Conservation (phyloP, 2,329 filamentous ascomycete genomes). For the Thelonectria olida region DNA sequence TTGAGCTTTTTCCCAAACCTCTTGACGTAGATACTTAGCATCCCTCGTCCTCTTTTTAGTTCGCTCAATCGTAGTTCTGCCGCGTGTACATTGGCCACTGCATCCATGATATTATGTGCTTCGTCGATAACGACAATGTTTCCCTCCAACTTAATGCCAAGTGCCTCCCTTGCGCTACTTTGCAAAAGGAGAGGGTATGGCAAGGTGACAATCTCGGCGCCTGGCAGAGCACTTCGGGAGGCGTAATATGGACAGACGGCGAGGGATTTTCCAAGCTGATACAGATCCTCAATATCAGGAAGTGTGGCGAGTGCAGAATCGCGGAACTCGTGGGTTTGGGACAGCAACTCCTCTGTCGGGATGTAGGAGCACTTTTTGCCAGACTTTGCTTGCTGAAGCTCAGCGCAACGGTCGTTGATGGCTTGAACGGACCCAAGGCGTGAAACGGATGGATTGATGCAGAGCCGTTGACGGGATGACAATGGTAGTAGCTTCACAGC, state of each 20-base stretch:
- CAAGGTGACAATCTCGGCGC: slow-evolving; percentile 89
- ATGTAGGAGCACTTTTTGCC: slow-evolving; percentile 76
- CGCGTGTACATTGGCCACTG: slow-evolving; percentile 87
- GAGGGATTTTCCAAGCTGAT: slow-evolving; percentile 78
- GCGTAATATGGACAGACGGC: slow-evolving; percentile 96
- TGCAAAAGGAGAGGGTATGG: slow-evolving; percentile 93
- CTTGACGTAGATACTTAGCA: slow-evolving; percentile 84
- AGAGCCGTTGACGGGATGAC: slow-evolving; percentile 86
- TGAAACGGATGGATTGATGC: slow-evolving; percentile 86
- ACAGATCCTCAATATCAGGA: slow-evolving; percentile 93
- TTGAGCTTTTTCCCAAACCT: slow-evolving; percentile 90
- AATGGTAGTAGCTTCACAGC: slow-evolving; percentile 82
- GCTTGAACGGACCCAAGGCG: slow-evolving; percentile 76
- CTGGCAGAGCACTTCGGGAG: slow-evolving; percentile 83
- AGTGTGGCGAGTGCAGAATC: slow-evolving; percentile 86
- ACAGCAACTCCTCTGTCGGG: slow-evolving; percentile 79
- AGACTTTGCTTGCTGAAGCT: slow-evolving; percentile 78
- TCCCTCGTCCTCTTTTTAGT: slow-evolving; percentile 74
- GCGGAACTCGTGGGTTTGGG: slow-evolving; percentile 80
- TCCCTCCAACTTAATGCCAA: slow-evolving; percentile 84
- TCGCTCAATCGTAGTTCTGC: slow-evolving; percentile 79
- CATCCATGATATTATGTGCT: slow-evolving; percentile 97
- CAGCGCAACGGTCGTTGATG: slow-evolving; percentile 93
- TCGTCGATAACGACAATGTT: slow-evolving; percentile 97
- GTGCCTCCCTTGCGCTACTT: slow-evolving; percentile 84